phyloP scores from a whole-genome alignment of 371 early-diverging fungal genomes.

The Lichtheimia ramosa region DNA sequence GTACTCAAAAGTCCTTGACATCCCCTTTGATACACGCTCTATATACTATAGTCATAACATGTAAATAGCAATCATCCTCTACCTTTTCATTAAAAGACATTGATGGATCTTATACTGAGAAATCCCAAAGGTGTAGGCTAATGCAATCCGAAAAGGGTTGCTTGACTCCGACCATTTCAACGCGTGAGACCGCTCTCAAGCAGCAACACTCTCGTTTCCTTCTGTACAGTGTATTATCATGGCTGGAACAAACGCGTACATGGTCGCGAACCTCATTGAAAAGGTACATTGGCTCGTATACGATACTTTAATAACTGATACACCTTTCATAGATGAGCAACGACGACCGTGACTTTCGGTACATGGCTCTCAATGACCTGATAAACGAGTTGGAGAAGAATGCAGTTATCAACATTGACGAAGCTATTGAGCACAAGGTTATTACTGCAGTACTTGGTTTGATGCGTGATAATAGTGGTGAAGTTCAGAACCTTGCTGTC shows the following conservation, averaged over 20 bases:
- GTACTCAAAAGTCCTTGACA: too few relatives aligned
- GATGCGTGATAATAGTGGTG: constrained; percentile 85
- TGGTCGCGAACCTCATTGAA: constrained; percentile 13
- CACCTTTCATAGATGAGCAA: constrained; percentile 60
- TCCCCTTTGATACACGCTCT: too few relatives aligned
- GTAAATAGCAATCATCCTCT: too few relatives aligned
- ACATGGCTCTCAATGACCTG: constrained; percentile 91
- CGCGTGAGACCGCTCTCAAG: too few relatives aligned
- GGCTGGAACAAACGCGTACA: constrained; percentile 12
- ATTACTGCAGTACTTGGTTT: constrained; percentile 71
- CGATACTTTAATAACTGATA: background rate
- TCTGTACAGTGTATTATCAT: background rate
- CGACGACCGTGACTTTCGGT: constrained; percentile 90
- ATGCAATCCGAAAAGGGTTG: too few relatives aligned
- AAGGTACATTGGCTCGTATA: background rate
- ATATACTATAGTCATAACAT: too few relatives aligned
- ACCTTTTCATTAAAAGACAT: too few relatives aligned
- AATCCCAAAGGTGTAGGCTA: too few relatives aligned
- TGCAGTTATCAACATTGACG: constrained; percentile 56
- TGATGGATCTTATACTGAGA: too few relatives aligned
- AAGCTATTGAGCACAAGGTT: constrained; percentile 63
- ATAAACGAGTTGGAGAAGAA: constrained; percentile 71
- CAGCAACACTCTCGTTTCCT: background rate
- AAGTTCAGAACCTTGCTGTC: constrained; percentile 92
- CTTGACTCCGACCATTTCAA: too few relatives aligned